Evolutionary conservation across 306 rosid species (phyloP).

Genomic region (Quercus parvula): DNA sequence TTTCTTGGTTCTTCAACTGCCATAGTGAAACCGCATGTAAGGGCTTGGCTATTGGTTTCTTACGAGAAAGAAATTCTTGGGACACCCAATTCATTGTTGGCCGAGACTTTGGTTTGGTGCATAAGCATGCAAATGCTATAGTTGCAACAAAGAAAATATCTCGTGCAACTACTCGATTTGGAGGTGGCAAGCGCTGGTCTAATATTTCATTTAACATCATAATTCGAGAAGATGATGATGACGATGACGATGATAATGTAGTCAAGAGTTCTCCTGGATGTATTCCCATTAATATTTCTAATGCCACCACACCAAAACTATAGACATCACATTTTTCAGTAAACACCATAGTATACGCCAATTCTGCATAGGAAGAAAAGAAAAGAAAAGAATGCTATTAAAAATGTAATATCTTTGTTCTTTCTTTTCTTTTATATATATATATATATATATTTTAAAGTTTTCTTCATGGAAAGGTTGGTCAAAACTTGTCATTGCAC

Average conservation of each 20-base stretch:
- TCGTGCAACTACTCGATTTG: not conserved
- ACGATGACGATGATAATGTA: too few relatives aligned
- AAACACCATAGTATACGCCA: not conserved
- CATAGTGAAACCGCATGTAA: too few relatives aligned
- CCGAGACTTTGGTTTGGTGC: too few relatives aligned
- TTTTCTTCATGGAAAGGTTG: not conserved
- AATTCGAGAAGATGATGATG: not conserved
- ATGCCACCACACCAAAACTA: slow-evolving; percentile 19
- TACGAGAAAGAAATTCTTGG: too few relatives aligned
- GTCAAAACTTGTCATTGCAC: not conserved
- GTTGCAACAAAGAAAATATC: not conserved
- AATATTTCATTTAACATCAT: too few relatives aligned
- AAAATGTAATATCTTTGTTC: not conserved
- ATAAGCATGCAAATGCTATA: not conserved
- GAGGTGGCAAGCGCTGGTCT: not conserved
- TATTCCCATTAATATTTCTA: slow-evolving; percentile 24
- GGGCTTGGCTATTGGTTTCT: too few relatives aligned
- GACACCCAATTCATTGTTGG: too few relatives aligned
- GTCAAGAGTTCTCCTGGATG: not conserved
- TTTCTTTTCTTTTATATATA: too few relatives aligned
- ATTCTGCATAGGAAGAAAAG: not conserved
- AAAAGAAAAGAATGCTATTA: not conserved
- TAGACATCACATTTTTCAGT: slow-evolving; percentile 24
- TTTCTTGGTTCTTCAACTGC: too few relatives aligned
- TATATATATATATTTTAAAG: too few relatives aligned